phyloP scores from a whole-genome alignment of 352 stramenopile species.

The Blastocystis sp. region DNA sequence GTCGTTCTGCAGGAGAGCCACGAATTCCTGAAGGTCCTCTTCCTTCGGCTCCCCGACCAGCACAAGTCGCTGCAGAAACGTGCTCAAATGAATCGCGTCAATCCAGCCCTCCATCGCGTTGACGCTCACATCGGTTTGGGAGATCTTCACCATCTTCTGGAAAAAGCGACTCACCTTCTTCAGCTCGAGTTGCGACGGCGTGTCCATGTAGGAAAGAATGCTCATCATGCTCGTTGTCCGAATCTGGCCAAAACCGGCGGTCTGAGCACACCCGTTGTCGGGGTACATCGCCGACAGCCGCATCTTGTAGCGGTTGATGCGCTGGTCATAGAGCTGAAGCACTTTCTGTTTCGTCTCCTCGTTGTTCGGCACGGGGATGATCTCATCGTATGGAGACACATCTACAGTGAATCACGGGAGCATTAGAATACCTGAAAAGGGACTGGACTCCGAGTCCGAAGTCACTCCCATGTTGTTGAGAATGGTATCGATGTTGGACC shows the following conservation, averaged over 20 bases:
- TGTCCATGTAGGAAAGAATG: not conserved
- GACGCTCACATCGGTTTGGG: not conserved
- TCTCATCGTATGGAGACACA: not conserved
- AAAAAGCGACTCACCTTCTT: constrained; percentile 35
- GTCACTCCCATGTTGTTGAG: constrained; percentile 19
- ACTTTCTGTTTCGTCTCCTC: constrained; percentile 9
- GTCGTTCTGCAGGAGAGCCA: not conserved
- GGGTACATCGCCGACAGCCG: constrained; percentile 36
- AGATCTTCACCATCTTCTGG: constrained; percentile 35
- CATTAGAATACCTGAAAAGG: constrained; percentile 29
- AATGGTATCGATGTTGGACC: constrained; percentile 10
- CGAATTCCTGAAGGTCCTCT: not conserved
- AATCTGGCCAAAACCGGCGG: not conserved
- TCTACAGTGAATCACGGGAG: no score
- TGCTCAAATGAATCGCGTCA: constrained; percentile 26
- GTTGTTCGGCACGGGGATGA: not conserved
- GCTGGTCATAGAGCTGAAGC: constrained; percentile 16
- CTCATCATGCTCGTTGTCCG: constrained; percentile 5
- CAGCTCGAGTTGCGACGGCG: not conserved
- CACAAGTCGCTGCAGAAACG: constrained; percentile 3
- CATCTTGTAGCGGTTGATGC: constrained; percentile 22
- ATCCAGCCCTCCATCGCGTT: not conserved
- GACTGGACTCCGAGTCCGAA: constrained; percentile 10
- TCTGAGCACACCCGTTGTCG: not conserved
- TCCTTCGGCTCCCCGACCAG: constrained; percentile 19